A percentile compares a stretch with the other conserved stretches of the same genome.
Evolutionary conservation across 306 rosid species (phyloP).

Genomic region (Quercus ilex): DNA sequence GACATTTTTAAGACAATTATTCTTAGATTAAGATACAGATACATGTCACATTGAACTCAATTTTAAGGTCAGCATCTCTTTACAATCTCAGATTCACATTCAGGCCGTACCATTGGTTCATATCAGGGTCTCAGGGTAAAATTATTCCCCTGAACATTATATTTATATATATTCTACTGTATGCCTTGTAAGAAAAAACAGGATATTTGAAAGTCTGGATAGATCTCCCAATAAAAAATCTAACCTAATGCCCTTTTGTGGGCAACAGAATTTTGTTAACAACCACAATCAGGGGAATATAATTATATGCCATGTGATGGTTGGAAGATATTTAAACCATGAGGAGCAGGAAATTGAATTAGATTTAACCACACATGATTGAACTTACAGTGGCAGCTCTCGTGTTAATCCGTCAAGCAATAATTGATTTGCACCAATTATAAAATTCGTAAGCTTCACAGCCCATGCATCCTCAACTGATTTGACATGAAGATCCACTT

Average conservation of each 20-base stretch:
- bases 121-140: too few relatives aligned
- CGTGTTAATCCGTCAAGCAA: slow-evolving; percentile 77
- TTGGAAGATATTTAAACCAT: background rate
- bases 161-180: too few relatives aligned
- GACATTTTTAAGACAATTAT: background rate
- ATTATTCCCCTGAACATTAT: too few relatives aligned
- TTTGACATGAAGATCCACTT: slow-evolving; percentile 41
- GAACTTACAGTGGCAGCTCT: slow-evolving; percentile 79
- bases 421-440: slow-evolving; percentile 62
- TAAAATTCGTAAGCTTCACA: slow-evolving; percentile 61
- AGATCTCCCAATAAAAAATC: too few relatives aligned
- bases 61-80: too few relatives aligned
- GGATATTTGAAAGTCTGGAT: too few relatives aligned
- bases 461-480: slow-evolving; percentile 71
- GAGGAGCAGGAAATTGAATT: slow-evolving; percentile 8
- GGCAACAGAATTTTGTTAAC: too few relatives aligned
- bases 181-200: too few relatives aligned
- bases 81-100: too few relatives aligned
- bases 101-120: too few relatives aligned
- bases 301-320: background rate
- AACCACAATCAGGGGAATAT: background rate
- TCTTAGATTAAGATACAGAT: background rate
- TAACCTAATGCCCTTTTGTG: too few relatives aligned
- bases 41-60: too few relatives aligned
- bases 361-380: background rate